phyloP scores from a whole-genome alignment of 352 stramenopile genomes.

The Globisporangium carolinianum region DNA sequence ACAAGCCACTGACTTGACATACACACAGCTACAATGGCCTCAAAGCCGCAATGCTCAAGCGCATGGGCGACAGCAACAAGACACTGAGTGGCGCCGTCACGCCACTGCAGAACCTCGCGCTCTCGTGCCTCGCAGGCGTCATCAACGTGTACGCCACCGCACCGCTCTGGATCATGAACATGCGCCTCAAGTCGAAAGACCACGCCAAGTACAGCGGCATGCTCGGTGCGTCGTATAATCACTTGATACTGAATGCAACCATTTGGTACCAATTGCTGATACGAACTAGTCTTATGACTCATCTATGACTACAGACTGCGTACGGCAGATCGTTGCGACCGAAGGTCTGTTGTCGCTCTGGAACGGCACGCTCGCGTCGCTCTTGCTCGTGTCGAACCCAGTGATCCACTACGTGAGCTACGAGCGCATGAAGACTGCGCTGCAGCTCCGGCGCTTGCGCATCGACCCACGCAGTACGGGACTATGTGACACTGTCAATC shows the following conservation, averaged over 20 bases:
- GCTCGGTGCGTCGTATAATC: conserved; percentile 13
- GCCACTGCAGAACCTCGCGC: conserved; percentile 47
- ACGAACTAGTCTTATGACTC: too few species aligned
- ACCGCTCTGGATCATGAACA: conserved; percentile 93
- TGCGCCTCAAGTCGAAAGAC: conserved; percentile 87
- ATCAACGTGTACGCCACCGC: conserved; percentile 82
- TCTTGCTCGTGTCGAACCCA: conserved; percentile 93
- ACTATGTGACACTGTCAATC: too few species aligned
- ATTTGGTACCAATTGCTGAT: too few species aligned
- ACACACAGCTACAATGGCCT: conserved; percentile 54
- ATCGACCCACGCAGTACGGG: conserved; percentile 8
- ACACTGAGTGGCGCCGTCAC: conserved; percentile 31
- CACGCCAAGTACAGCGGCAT: conserved; percentile 54
- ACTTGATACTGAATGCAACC: too few species aligned
- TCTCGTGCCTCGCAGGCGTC: conserved; percentile 73
- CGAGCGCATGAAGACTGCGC: conserved; percentile 85
- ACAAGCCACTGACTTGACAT: background rate
- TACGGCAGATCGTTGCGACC: conserved; percentile 44
- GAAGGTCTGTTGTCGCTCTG: conserved; percentile 87
- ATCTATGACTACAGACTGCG: conserved; percentile 20
- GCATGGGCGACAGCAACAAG: conserved; percentile 29
- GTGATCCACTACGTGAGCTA: conserved; percentile 95
- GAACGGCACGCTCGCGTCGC: conserved; percentile 86
- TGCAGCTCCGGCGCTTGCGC: conserved; percentile 31
- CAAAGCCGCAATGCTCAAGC: conserved; percentile 61